phyloP scores from a whole-genome alignment of 2,329 filamentous ascomycete species.

The Ceratocystis cacaofunesta region DNA sequence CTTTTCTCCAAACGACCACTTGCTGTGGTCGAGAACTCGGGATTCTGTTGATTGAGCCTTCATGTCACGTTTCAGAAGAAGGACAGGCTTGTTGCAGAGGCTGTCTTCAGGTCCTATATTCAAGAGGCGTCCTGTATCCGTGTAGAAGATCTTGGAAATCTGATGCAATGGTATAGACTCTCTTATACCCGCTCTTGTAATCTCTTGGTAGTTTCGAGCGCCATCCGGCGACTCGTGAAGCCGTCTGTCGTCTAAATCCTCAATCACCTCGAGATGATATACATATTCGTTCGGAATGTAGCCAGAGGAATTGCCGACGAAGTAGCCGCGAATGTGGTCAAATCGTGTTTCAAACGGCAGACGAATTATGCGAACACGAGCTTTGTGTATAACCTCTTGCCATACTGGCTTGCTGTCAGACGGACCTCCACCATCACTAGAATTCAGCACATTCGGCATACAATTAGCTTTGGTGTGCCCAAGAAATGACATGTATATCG shows the following conservation, averaged over 20 bases:
- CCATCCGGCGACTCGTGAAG: conserved; percentile 31
- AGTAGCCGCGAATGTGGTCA: background rate
- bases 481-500: conserved; percentile 87
- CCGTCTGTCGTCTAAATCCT: conserved; percentile 55
- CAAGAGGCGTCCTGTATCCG: conserved; percentile 75
- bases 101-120: conserved; percentile 46
- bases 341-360: conserved; percentile 31
- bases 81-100: conserved; percentile 26
- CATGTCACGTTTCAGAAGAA: conserved; percentile 24
- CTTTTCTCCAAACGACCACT: background rate
- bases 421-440: background rate
- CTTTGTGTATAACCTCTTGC: conserved; percentile 95
- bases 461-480: conserved; percentile 43
- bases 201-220: conserved; percentile 27
- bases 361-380: conserved; percentile 63
- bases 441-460: background rate
- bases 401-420: conserved; percentile 51
- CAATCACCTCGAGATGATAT: conserved; percentile 69
- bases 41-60: conserved; percentile 26
- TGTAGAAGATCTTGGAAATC: conserved; percentile 84
- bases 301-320: background rate
- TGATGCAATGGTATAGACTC: conserved; percentile 40
- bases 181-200: conserved; percentile 32
- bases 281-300: conserved; percentile 37
- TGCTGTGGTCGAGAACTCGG: background rate